Base-by-base conservation (phyloP, 257 asterid genomes). In the Scutellaria minor region DNA sequence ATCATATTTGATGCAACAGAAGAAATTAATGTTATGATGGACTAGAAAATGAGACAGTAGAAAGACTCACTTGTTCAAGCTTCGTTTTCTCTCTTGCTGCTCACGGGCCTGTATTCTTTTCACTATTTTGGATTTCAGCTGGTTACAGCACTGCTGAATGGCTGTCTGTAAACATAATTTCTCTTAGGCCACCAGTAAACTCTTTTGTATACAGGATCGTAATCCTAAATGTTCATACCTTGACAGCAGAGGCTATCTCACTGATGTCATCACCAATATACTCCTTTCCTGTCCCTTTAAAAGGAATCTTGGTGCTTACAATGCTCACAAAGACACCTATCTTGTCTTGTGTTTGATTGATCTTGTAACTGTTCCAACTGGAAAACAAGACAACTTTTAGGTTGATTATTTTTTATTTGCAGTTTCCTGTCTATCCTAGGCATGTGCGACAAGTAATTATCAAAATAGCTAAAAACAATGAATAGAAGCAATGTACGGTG, bases 211-310 rank as follows among this genome's bases (percentile, higher is more conserved):
- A 41, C 6, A 47, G 15, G 42, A 61, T 68, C 22, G 47, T 44
- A 60, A 45, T 40, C 66, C 7, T 6, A 40, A 45, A 14, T 51
- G 47, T 8, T 40, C 77, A 45, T 83, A 92, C 97, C 97, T 92
- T 92, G 62, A 92, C 97, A 55, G 96, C 96, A 62, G 92, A 83
- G 79, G 96, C 93, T 73, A 92, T 92, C 83, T 92, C 97, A 45
- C 93, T 92, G 80, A 92, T 92, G 79, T 92, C 97, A 79, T 92
- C 97, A 68, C 97, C 97, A 63, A 92, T 92, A 73, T 92, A 92
- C 81, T 92, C 97, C 80, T 92, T 92, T 70, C 97, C 97, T 9
- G 97, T 92, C 73, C 97, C 97, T 81, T 92, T 92, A 63, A 92
- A 92, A 72, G 97, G 96, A 47, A 92, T 89, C 81, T 92, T 92